Percentiles rank a stretch among this genome's conserved stretches.
Evolutionary conservation across 2,329 filamentous ascomycete species (phyloP).

Genomic region (Colletotrichum simmondsii): DNA sequence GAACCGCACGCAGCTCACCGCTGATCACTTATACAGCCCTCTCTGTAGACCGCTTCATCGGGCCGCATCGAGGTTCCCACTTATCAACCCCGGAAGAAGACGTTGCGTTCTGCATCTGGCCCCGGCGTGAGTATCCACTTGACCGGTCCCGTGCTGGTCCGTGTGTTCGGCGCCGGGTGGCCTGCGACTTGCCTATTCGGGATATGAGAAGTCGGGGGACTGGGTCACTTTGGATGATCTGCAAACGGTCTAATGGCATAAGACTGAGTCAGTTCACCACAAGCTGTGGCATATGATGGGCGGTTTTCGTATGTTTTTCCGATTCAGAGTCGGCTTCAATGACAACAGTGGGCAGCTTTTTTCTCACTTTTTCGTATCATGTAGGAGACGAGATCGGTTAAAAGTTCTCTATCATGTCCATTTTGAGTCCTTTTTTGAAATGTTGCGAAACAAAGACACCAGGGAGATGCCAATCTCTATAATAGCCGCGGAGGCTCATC

Average conservation of each 20-base stretch:
- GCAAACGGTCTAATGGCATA: background rate
- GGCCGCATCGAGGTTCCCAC: background rate
- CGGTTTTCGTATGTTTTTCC: background rate
- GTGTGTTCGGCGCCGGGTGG: slow-evolving; percentile 5
- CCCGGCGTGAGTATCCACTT: background rate
- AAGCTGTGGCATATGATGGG: background rate
- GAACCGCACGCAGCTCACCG: background rate
- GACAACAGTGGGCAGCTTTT: too few species aligned
- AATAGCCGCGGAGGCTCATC: slow-evolving; percentile 10
- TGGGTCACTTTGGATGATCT: background rate
- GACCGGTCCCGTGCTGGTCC: slow-evolving; percentile 2
- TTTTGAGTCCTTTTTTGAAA: background rate
- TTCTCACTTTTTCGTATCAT: too few species aligned
- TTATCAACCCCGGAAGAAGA: background rate
- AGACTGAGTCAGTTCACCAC: background rate
- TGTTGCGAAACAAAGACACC: slow-evolving; percentile 1
- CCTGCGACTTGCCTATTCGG: slow-evolving; percentile 26
- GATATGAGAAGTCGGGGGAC: background rate
- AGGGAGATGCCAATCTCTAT: background rate
- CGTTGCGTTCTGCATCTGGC: background rate
- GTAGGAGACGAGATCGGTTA: background rate
- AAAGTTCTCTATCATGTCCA: slow-evolving; percentile 2
- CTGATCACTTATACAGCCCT: background rate
- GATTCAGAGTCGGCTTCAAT: too few species aligned
- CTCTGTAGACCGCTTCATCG: background rate